These are phyloP conservation scores for Kokia cookei DNA, from an alignment of 441 rosid genomes.

Conservation along the genomic window DNA sequence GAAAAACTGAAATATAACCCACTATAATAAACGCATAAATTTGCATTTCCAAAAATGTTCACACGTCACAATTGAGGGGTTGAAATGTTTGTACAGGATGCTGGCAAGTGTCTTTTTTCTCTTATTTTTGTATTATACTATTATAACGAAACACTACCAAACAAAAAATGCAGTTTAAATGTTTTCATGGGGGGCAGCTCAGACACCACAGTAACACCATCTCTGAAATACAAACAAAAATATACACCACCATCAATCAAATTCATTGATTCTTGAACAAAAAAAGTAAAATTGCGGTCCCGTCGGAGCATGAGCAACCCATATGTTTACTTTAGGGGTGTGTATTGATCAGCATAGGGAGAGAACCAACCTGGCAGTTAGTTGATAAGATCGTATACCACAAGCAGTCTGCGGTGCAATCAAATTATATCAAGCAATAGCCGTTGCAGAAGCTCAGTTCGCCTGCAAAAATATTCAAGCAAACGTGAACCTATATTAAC, in stretches of 20 bases:
- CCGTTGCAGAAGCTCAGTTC: not conserved
- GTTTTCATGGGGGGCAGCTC: not conserved
- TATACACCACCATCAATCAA: not conserved
- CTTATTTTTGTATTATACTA: no score
- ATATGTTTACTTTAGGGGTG: constrained; percentile 8
- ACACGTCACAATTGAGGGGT: no score
- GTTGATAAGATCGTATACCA: not conserved
- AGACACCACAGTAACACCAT: not conserved
- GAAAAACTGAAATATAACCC: no score
- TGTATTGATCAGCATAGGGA: constrained; percentile 10
- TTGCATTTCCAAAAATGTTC: no score
- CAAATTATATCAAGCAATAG: not conserved
- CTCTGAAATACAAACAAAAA: not conserved
- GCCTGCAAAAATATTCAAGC: constrained; percentile 15
- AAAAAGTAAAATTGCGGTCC: not conserved
- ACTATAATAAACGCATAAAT: no score
- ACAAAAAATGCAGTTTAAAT: no score
- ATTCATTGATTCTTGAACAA: not conserved
- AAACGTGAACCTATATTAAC: not conserved
- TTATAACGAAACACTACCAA: no score
- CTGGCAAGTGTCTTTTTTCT: no score
- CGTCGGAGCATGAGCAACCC: constrained; percentile 7
- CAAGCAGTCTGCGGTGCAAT: constrained; percentile 7
- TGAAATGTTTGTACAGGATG: no score
- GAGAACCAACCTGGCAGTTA: constrained; percentile 19